Conservation (phyloP, 108 stramenopile species). For the Licmophora abbreviata region DNA sequence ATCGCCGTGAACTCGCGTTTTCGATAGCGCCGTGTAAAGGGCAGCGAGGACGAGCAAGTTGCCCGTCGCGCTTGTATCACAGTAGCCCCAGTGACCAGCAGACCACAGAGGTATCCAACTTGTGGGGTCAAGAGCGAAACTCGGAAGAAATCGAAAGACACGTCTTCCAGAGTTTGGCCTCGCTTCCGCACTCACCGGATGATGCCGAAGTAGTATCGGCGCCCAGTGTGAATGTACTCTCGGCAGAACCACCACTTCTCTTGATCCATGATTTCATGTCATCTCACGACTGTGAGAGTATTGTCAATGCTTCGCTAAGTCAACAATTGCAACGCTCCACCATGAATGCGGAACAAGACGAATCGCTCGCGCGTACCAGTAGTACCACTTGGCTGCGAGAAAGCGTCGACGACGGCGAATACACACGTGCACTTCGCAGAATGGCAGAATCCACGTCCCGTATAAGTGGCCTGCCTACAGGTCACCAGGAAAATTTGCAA, state of each 20-base stretch:
- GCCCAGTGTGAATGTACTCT: constrained; percentile 1
- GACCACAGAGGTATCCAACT: no score
- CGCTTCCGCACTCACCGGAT: not conserved
- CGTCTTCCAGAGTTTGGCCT: not conserved
- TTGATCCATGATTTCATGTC: constrained; percentile 8
- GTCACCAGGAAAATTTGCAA: constrained; percentile 38
- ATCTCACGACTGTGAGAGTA: not conserved
- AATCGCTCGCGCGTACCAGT: constrained; percentile 21
- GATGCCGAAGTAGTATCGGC: not conserved
- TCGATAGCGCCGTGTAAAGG: no score
- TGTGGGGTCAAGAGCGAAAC: not conserved
- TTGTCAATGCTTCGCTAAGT: constrained; percentile 1
- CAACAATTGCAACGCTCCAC: constrained; percentile 19
- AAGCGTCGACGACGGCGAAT: constrained; percentile 8
- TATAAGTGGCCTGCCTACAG: constrained; percentile 22
- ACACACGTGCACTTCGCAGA: constrained; percentile 19
- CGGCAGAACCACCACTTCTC: constrained; percentile 9
- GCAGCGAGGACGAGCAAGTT: no score
- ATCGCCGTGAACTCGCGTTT: no score
- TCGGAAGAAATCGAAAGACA: not conserved
- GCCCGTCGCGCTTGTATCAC: no score
- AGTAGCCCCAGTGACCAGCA: no score
- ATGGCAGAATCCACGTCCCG: constrained; percentile 18
- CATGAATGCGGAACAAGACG: constrained; percentile 15
- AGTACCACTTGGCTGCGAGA: constrained; percentile 31